Conservation (phyloP, 2,329 filamentous ascomycete genomes). For the Domatiomyces globalis region DNA sequence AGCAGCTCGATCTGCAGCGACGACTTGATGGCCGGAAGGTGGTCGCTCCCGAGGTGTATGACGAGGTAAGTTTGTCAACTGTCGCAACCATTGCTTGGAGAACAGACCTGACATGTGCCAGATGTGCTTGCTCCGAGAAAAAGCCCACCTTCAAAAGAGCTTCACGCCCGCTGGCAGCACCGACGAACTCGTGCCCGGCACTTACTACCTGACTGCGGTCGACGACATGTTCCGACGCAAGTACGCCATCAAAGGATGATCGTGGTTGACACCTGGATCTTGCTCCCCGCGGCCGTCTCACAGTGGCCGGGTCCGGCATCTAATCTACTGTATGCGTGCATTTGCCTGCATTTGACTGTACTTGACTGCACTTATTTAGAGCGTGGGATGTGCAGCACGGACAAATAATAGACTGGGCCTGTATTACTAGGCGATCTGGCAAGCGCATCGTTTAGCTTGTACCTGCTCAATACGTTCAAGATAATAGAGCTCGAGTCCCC, state of each 20-base stretch:
- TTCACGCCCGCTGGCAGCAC: constrained; percentile 55
- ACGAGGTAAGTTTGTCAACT: constrained; percentile 44
- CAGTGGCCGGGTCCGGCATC: not conserved
- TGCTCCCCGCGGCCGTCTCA: not conserved
- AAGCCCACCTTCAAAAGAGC: constrained; percentile 70
- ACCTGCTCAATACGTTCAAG: not conserved
- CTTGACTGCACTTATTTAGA: not conserved
- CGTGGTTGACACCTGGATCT: not conserved
- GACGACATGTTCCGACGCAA: constrained; percentile 77
- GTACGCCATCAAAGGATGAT: constrained; percentile 60
- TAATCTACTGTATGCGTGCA: not conserved
- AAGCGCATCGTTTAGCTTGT: not conserved
- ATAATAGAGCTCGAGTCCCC: not conserved
- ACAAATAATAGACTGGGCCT: not conserved
- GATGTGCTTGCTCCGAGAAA: constrained; percentile 69
- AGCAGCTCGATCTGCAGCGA: constrained; percentile 55
- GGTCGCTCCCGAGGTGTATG: constrained; percentile 59
- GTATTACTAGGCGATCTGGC: not conserved
- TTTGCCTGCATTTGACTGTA: not conserved
- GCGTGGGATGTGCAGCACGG: not conserved
- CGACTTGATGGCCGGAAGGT: constrained; percentile 51
- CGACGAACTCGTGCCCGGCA: constrained; percentile 51
- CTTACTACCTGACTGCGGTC: constrained; percentile 67
- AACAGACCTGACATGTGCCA: constrained; percentile 20
- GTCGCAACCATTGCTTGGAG: constrained; percentile 19